These are phyloP conservation scores for Thraustotheca clavata DNA, from an alignment of 352 stramenopile genomes.

Conservation along the genomic window DNA sequence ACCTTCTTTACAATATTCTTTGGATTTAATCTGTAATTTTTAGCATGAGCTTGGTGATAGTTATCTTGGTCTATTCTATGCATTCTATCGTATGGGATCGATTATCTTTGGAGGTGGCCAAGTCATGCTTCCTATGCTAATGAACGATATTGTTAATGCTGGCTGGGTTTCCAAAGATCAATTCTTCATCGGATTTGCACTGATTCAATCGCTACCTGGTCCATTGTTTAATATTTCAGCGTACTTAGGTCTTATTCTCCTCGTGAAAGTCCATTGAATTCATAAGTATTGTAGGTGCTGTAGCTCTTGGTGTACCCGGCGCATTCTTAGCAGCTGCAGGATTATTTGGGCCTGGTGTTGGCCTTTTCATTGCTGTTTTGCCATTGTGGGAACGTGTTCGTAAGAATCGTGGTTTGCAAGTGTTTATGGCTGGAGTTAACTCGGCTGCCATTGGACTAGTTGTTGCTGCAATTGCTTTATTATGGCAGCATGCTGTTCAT, in stretches of 20 bases:
- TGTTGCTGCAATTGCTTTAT: conserved; percentile 80
- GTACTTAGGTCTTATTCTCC: conserved; percentile 70
- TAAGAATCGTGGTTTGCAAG: conserved; percentile 76
- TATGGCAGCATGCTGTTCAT: conserved; percentile 80
- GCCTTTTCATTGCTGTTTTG: conserved; percentile 87
- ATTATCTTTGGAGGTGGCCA: conserved; percentile 94
- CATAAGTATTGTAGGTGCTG: conserved; percentile 22
- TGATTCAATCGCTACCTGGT: conserved; percentile 89
- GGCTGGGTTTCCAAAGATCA: conserved; percentile 89
- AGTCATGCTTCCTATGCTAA: conserved; percentile 89
- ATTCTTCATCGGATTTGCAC: conserved; percentile 89
- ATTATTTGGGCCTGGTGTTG: conserved; percentile 89
- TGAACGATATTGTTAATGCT: conserved; percentile 65
- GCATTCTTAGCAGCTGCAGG: conserved; percentile 82
- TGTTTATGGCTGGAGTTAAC: conserved; percentile 86
- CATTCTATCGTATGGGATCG: conserved; percentile 91
- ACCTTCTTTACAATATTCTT: conserved; percentile 31
- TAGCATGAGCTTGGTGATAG: background rate
- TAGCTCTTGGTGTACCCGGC: conserved; percentile 79
- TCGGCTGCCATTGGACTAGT: conserved; percentile 86
- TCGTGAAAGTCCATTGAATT: background rate
- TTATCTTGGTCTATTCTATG: conserved; percentile 82
- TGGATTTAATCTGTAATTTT: too few relatives aligned
- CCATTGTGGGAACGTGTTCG: conserved; percentile 89
- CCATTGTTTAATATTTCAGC: conserved; percentile 94